These are phyloP conservation scores for Fusarium nurragi DNA, from an alignment of 2,329 filamentous ascomycete genomes.

Conservation along the genomic window DNA sequence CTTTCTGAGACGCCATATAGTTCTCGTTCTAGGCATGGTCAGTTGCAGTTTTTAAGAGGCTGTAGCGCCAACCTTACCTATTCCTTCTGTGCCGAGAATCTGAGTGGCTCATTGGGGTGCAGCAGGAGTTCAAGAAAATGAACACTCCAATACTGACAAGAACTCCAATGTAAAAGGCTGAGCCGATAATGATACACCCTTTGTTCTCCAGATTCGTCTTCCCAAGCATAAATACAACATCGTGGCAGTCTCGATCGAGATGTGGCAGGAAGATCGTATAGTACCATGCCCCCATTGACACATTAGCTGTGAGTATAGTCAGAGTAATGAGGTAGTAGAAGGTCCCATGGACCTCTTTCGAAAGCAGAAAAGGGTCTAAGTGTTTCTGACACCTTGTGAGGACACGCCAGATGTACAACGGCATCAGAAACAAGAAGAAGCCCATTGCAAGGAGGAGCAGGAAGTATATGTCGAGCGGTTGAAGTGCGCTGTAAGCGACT, in stretches of 20 bases:
- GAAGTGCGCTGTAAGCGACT: conserved; percentile 29
- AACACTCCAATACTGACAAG: conserved; percentile 38
- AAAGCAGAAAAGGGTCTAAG: conserved; percentile 46
- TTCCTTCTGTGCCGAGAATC: conserved; percentile 32
- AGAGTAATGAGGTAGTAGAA: conserved; percentile 43
- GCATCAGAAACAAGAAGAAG: conserved; percentile 46
- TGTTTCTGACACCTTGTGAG: conserved; percentile 46
- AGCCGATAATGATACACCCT: conserved; percentile 44
- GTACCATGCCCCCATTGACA: conserved; percentile 48
- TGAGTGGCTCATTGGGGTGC: conserved; percentile 23
- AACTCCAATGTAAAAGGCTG: conserved; percentile 46
- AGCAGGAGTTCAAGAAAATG: conserved; percentile 42
- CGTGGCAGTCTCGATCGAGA: conserved; percentile 38
- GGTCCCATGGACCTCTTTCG: conserved; percentile 41
- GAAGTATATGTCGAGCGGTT: conserved; percentile 48
- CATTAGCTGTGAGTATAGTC: conserved; percentile 40
- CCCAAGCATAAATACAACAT: conserved; percentile 49
- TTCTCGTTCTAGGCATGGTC: conserved; percentile 24
- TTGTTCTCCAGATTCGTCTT: conserved; percentile 42
- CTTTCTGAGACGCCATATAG: conserved; percentile 36
- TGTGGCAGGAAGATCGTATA: conserved; percentile 43
- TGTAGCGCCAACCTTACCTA: conserved; percentile 21
- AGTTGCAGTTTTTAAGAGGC: neutral
- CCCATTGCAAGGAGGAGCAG: conserved; percentile 47
- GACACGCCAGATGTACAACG: conserved; percentile 48